Conservation (phyloP, 2,329 filamentous ascomycete genomes). For the Zymoseptoria passerinii region DNA sequence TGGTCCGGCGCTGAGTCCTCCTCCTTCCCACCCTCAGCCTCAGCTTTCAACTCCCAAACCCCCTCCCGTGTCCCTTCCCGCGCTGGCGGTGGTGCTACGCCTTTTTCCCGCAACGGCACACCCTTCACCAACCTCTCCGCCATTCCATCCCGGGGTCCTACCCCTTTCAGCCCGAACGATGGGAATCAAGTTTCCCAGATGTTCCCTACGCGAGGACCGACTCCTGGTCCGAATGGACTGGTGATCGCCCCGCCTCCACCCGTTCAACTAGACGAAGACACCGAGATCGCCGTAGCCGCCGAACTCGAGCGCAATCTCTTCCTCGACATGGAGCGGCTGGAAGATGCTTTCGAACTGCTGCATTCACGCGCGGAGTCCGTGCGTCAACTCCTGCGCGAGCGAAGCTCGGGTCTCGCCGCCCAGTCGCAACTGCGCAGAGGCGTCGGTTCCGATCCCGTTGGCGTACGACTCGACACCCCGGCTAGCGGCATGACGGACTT, state of each 20-base stretch:
- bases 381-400: conserved; percentile 68
- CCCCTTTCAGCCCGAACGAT: conserved; percentile 36
- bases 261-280: conserved; percentile 88
- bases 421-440: conserved; percentile 52
- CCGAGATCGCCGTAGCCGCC: conserved; percentile 79
- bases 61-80: conserved; percentile 29
- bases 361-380: conserved; percentile 77
- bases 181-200: conserved; percentile 21
- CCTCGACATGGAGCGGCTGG: conserved; percentile 83
- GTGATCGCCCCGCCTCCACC: conserved; percentile 42
- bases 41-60: conserved; percentile 21
- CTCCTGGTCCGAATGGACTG: conserved; percentile 23
- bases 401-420: conserved; percentile 67
- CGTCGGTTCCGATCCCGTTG: conserved; percentile 37
- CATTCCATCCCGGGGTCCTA: conserved; percentile 39
- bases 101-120: conserved; percentile 41
- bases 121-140: conserved; percentile 52
- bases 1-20: conserved; percentile 76
- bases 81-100: conserved; percentile 35
- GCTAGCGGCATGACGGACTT: conserved; percentile 30
- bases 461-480: conserved; percentile 37
- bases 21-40: conserved; percentile 28
- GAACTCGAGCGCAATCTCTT: conserved; percentile 93
- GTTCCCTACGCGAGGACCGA: conserved; percentile 28
- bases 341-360: conserved; percentile 89